Conservation (phyloP, 2,329 filamentous ascomycete species). For the Cryphonectria japonica region DNA sequence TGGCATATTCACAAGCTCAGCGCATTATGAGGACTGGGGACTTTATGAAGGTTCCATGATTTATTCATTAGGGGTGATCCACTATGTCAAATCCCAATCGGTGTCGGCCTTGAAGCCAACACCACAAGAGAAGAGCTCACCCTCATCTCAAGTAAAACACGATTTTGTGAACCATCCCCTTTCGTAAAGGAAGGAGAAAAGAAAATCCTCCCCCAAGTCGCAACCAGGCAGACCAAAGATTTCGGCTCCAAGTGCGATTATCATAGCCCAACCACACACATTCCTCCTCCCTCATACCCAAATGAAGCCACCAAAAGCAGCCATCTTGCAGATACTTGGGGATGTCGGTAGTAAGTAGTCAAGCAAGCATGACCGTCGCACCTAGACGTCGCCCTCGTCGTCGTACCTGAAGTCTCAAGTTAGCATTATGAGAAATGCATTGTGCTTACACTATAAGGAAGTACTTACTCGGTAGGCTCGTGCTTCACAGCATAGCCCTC, state of each 20-base stretch:
- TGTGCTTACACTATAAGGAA: too few species aligned
- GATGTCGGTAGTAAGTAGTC: neutral
- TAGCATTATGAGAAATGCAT: neutral
- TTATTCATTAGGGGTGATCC: neutral
- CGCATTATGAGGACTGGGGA: too few species aligned
- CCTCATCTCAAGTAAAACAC: neutral
- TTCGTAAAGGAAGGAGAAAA: neutral
- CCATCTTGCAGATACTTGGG: slow-evolving; percentile 24
- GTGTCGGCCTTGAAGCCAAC: neutral
- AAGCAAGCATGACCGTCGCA: neutral
- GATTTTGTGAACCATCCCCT: slow-evolving; percentile 1
- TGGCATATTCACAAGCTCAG: neutral
- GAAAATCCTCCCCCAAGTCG: too few species aligned
- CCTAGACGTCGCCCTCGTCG: slow-evolving; percentile 23
- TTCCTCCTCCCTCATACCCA: neutral
- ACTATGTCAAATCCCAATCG: neutral
- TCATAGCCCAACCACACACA: slow-evolving; percentile 12
- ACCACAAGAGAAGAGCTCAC: neutral
- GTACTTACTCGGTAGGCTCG: slow-evolving; percentile 20
- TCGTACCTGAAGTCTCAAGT: slow-evolving; percentile 15
- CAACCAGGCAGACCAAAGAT: slow-evolving; percentile 2
- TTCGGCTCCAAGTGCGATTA: neutral
- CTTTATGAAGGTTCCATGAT: neutral
- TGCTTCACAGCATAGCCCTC: slow-evolving; percentile 7
- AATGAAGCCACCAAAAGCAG: slow-evolving; percentile 6